Evolutionary conservation across 2,329 filamentous ascomycete species (phyloP), one percentile per base, ranked within the genome.

Genomic region (Ampelomyces quisqualis): DNA sequence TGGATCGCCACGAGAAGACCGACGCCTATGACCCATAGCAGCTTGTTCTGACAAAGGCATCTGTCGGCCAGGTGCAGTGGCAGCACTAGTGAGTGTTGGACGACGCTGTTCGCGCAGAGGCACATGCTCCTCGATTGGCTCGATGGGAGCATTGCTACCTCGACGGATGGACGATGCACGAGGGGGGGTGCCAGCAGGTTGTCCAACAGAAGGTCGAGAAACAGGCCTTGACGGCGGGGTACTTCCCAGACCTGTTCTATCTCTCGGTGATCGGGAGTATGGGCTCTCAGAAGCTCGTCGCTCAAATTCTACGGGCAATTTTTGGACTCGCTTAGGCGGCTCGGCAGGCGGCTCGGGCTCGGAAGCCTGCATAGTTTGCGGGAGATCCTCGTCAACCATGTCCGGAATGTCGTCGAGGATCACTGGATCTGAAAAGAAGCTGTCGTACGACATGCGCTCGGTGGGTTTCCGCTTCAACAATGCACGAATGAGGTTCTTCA

Each of bases 381-480:
- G 78, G 15, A 82, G 51, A 62, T 95, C 90, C 59, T 95, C 88
- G 28, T 84, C 85, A 5, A 90, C 82, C 20, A 95, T 73, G 5
- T 85, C 87, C 1, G 90, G 89, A 56, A 96, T 96, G 3, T 84
- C 79, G 14, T 78, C 79, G 9, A 79, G 80, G 37, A 95, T 80
- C 20, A 93, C 82, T 20, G 77, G 70, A 60, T 91, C 84, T 11
- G 73, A 74, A 69, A 97, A 97, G 65, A 96, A 93, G 49, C 85
- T 82, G 36, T 88, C 83, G 56, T 96, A 97, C 40, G 82, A 86
- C 65, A 95, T 79, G 43, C 93, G 80, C 66, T 95, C 88, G 4
- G 88, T 81, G 0, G 93, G 89, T 45, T 84, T 91, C 43, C 88
- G 82, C 73, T 91, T 96, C 49, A 98, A 73, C 11, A 98, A 76